Conservation (phyloP, 805 yeast genomes). For the Wickerhamiella parazyma region DNA sequence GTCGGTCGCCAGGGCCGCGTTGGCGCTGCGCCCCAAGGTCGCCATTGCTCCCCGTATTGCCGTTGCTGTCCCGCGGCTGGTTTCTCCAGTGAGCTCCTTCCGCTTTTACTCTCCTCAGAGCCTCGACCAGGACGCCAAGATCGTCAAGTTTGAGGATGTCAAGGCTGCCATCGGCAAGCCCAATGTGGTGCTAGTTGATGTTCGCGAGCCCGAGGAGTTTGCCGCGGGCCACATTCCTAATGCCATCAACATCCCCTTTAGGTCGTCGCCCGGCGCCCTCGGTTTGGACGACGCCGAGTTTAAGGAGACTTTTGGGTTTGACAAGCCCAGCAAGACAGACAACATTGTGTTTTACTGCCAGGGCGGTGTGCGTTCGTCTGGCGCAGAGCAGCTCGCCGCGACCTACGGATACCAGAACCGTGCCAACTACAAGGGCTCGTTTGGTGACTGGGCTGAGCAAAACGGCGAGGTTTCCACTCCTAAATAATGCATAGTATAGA, state of each 20-base stretch:
- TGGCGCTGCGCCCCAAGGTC: not conserved
- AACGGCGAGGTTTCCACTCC: conserved; percentile 58
- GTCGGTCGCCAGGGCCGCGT: not conserved
- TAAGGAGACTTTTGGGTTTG: conserved; percentile 63
- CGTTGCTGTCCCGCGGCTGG: not conserved
- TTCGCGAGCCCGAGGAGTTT: conserved; percentile 79
- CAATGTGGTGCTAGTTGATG: conserved; percentile 59
- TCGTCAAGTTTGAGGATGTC: conserved; percentile 41
- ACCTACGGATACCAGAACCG: conserved; percentile 78
- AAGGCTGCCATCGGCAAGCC: conserved; percentile 33
- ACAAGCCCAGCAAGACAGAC: conserved; percentile 58
- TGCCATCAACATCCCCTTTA: conserved; percentile 78
- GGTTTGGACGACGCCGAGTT: conserved; percentile 70
- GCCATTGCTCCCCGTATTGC: not conserved
- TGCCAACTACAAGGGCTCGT: conserved; percentile 78
- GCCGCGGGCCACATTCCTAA: conserved; percentile 66
- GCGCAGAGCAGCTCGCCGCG: conserved; percentile 82
- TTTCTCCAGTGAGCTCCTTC: not conserved
- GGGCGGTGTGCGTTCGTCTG: conserved; percentile 82
- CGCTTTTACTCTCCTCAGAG: conserved; percentile 20
- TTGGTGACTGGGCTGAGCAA: conserved; percentile 62
- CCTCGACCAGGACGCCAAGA: conserved; percentile 33
- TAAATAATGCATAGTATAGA: conserved; percentile 18
- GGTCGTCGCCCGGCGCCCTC: conserved; percentile 84
- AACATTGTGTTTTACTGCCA: conserved; percentile 81